Conservation (phyloP, 306 rosid species). For the Vigna reflexopilosa region DNA sequence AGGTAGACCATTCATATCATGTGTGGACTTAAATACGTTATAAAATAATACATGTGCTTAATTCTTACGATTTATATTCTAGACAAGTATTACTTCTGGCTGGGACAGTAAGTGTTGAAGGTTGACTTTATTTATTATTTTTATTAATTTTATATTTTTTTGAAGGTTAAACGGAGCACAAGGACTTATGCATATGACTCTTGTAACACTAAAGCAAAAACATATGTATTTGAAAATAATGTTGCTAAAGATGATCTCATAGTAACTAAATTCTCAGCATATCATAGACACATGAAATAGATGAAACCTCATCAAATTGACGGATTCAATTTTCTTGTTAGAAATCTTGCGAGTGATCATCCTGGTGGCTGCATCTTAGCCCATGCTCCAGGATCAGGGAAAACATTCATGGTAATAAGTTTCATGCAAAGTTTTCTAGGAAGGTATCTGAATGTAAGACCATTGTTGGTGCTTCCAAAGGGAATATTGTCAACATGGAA, state of each 20-base stretch:
- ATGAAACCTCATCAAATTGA: conserved; percentile 96
- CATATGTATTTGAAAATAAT: conserved; percentile 54
- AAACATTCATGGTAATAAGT: conserved; percentile 95
- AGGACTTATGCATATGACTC: conserved; percentile 78
- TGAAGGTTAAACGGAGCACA: conserved; percentile 47
- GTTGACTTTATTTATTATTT: background rate
- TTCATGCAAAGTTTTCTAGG: conserved; percentile 95
- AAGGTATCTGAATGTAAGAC: conserved; percentile 84
- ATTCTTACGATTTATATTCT: conserved; percentile 2
- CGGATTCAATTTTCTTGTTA: conserved; percentile 87
- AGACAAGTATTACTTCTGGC: conserved; percentile 6
- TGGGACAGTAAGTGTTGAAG: conserved; percentile 13
- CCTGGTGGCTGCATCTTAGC: conserved; percentile 98
- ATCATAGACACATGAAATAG: conserved; percentile 82
- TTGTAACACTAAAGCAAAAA: conserved; percentile 51
- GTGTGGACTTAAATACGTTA: background rate
- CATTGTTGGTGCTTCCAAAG: conserved; percentile 93
- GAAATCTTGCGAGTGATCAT: conserved; percentile 77
- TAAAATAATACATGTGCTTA: background rate
- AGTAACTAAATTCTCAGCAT: conserved; percentile 65
- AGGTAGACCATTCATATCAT: conserved; percentile 17
- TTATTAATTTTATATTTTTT: background rate
- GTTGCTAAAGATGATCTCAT: conserved; percentile 57
- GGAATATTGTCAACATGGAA: conserved; percentile 92
- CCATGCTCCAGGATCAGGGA: conserved; percentile 96